These are phyloP conservation scores for Coemansia sp. DNA, from an alignment of 192 early-diverging fungal genomes.

Conservation along the genomic window DNA sequence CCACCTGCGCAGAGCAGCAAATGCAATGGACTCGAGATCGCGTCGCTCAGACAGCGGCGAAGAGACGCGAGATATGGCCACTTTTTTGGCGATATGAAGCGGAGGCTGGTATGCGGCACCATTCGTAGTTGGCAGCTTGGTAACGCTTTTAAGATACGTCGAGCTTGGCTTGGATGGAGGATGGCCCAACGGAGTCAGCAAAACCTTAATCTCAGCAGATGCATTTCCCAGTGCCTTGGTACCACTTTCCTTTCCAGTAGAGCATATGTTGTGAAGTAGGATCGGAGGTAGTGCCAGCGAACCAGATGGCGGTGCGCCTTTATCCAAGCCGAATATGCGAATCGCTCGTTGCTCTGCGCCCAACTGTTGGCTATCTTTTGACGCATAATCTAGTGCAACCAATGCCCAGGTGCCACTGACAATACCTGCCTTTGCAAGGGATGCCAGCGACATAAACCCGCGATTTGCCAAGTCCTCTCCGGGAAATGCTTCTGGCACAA, in stretches of 20 bases:
- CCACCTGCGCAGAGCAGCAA: constrained; percentile 44
- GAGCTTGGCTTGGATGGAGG: constrained; percentile 26
- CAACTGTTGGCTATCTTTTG: neutral
- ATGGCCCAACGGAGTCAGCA: constrained; percentile 38
- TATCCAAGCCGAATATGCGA: constrained; percentile 38
- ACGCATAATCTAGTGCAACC: constrained; percentile 5
- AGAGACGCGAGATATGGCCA: constrained; percentile 33
- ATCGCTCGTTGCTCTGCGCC: constrained; percentile 21
- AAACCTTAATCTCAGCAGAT: neutral
- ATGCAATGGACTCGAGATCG: constrained; percentile 35
- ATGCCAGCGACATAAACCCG: constrained; percentile 37
- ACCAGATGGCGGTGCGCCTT: neutral
- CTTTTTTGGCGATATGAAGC: constrained; percentile 32
- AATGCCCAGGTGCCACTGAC: constrained; percentile 49
- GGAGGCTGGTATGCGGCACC: constrained; percentile 20
- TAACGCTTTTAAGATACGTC: constrained; percentile 7
- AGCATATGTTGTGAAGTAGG: constrained; percentile 25
- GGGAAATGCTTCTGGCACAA: constrained; percentile 18
- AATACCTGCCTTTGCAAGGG: constrained; percentile 37
- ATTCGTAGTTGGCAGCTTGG: neutral
- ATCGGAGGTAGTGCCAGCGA: constrained; percentile 38
- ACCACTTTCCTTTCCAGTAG: neutral
- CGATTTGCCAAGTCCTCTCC: constrained; percentile 38
- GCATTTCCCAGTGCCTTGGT: neutral
- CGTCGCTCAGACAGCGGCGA: constrained; percentile 49